Conservation (phyloP, 2,329 filamentous ascomycete genomes). For the Xylariales sp. region DNA sequence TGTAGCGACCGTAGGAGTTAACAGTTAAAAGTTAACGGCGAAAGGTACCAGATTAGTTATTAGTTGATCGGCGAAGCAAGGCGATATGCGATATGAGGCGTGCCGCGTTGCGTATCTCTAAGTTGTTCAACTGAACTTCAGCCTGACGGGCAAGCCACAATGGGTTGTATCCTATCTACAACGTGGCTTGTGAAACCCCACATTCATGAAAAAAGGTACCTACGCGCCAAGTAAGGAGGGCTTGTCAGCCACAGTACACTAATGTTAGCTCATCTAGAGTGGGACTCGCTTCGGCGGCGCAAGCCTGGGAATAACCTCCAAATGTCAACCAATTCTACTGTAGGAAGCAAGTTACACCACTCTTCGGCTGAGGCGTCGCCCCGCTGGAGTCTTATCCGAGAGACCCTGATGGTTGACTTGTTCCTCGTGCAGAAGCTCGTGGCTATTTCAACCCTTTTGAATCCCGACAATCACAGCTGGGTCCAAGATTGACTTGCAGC, state of each 20-base stretch:
- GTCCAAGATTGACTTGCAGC: conserved; percentile 33
- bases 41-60: conserved; percentile 23
- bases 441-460: conserved; percentile 19
- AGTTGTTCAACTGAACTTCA: conserved; percentile 23
- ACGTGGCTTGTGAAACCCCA: conserved; percentile 19
- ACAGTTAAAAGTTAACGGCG: conserved; percentile 15
- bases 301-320: not conserved
- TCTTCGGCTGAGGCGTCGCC: conserved; percentile 6
- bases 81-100: conserved; percentile 26
- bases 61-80: conserved; percentile 26
- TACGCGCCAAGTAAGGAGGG: too few relatives aligned
- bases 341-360: not conserved
- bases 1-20: conserved; percentile 32
- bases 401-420: not conserved
- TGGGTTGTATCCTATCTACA: not conserved
- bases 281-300: not conserved
- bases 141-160: conserved; percentile 34
- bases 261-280: not conserved
- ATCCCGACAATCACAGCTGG: conserved; percentile 32
- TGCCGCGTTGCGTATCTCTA: not conserved
- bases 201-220: not conserved
- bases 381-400: not conserved
- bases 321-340: not conserved
- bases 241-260: too few relatives aligned
- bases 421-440: conserved; percentile 3